Evolutionary conservation across 83 land plant genomes (phyloP).

Genomic region (Larix sibirica): DNA sequence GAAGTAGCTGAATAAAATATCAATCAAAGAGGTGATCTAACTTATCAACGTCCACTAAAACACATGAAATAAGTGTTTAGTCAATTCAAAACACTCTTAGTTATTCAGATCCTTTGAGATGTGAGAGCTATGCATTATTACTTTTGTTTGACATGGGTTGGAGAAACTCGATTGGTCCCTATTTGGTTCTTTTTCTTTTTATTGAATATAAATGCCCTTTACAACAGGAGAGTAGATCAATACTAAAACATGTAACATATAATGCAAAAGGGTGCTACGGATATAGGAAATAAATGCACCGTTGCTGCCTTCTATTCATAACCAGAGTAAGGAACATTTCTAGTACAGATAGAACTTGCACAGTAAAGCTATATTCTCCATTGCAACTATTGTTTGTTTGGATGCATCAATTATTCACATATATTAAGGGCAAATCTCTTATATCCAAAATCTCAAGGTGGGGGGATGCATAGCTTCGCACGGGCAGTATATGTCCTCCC

Average conservation of each 20-base stretch:
- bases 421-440: background rate
- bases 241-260: too few relatives aligned
- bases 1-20: too few relatives aligned
- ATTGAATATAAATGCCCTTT: too few relatives aligned
- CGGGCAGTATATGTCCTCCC: too few relatives aligned
- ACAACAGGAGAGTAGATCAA: too few relatives aligned
- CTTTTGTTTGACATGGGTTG: too few relatives aligned
- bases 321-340: background rate
- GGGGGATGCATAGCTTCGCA: background rate
- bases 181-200: too few relatives aligned
- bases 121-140: background rate
- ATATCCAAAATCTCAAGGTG: background rate
- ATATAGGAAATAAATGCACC: background rate
- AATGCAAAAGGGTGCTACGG: background rate
- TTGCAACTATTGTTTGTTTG: background rate
- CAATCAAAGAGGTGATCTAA: too few relatives aligned
- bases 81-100: background rate
- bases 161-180: too few relatives aligned
- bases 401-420: background rate
- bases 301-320: background rate
- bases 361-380: background rate
- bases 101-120: background rate
- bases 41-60: too few relatives aligned
- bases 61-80: background rate
- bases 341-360: background rate